Percentiles rank a stretch among this genome's conserved stretches.
These are phyloP conservation scores for Colletotrichum scovillei DNA, from an alignment of 2,329 filamentous ascomycete genomes.

Conservation along the genomic window DNA sequence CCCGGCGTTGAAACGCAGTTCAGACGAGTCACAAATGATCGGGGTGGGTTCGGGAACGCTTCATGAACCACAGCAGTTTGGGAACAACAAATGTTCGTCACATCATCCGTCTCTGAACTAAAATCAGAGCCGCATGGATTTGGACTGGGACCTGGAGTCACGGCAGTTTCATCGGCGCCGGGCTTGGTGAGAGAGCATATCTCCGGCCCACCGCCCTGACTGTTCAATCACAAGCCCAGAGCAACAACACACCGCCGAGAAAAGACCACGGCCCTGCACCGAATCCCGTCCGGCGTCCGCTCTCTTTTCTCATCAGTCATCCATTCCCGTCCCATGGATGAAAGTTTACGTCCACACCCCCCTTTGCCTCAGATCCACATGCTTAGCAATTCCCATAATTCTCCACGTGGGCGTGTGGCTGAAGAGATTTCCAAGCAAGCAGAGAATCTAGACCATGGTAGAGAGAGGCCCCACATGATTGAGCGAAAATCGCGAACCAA, in stretches of 20 bases:
- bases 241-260: background rate
- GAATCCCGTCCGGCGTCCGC: background rate
- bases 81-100: background rate
- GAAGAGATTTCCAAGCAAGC: background rate
- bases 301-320: background rate
- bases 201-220: background rate
- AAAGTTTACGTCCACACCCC: background rate
- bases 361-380: background rate
- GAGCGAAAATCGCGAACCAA: constrained; percentile 1
- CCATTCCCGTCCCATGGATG: background rate
- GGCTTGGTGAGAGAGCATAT: background rate
- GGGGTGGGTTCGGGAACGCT: background rate
- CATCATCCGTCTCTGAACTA: background rate
- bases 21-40: constrained; percentile 7
- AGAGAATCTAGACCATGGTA: background rate
- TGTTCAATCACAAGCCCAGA: no score
- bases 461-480: background rate
- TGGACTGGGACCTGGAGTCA: no score
- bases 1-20: constrained; percentile 9
- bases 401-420: constrained; percentile 18
- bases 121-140: background rate
- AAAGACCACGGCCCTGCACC: background rate
- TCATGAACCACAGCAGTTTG: background rate
- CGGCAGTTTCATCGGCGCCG: background rate
- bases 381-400: background rate